A percentile compares a stretch with the other conserved stretches of the same genome.
These are phyloP conservation scores for Pharus latifolius DNA, from an alignment of 176 grass and related monocot genomes.

Conservation along the genomic window DNA sequence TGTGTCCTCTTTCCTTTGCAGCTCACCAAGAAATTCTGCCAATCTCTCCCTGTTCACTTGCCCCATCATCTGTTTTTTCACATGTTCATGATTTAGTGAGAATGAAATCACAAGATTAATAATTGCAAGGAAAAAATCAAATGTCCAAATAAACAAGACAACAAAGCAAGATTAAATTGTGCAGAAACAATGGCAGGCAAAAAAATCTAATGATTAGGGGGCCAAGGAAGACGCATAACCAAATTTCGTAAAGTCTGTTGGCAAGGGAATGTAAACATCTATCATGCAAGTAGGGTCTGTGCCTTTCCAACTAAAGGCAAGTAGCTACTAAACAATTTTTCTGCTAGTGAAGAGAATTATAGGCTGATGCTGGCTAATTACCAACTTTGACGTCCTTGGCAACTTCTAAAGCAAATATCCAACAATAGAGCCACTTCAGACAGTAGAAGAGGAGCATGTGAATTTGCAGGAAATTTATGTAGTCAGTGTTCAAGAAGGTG, in stretches of 20 bases:
- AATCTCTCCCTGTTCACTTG: slow-evolving; percentile 81
- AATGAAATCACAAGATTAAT: not conserved
- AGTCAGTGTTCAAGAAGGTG: no score
- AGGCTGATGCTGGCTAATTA: no score
- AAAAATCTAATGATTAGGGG: not conserved
- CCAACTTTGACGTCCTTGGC: no score
- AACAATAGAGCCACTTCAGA: not conserved
- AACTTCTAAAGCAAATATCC: not conserved
- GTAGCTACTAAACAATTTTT: no score
- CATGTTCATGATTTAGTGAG: not conserved
- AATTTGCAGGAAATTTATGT: not conserved
- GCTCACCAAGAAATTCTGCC: slow-evolving; percentile 89
- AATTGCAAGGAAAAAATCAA: not conserved
- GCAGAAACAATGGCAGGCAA: not conserved
- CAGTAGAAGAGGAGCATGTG: not conserved
- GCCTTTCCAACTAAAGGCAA: no score
- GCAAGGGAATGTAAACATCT: no score
- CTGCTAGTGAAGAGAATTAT: no score
- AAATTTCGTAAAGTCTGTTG: not conserved
- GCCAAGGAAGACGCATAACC: not conserved
- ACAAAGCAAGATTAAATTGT: not conserved
- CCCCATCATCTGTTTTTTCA: slow-evolving; percentile 68
- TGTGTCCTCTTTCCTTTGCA: slow-evolving; percentile 78
- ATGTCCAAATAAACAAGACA: not conserved
- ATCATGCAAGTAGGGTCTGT: no score